phyloP scores from a whole-genome alignment of 257 asterid genomes.

The Cordia subcordata region DNA sequence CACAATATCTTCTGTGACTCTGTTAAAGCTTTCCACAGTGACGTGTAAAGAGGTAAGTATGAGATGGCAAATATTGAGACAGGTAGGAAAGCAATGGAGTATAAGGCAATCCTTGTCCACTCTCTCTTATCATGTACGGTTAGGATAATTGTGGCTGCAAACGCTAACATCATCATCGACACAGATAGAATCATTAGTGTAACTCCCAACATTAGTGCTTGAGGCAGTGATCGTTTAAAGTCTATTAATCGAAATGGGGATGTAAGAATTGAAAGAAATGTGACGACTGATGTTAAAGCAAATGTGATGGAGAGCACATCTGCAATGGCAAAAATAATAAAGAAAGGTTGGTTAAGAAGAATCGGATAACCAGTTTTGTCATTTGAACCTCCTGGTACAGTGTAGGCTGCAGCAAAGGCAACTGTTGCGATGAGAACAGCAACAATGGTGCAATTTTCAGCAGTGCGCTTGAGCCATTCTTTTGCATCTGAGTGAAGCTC shows the following conservation, averaged over 20 bases:
- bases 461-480: slow-evolving; percentile 14
- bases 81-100: slow-evolving; percentile 8
- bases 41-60: slow-evolving; percentile 7
- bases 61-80: slow-evolving; percentile 12
- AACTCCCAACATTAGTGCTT: slow-evolving; percentile 8
- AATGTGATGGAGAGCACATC: slow-evolving; percentile 20
- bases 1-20: neutral
- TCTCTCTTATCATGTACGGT: slow-evolving; percentile 7
- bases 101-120: slow-evolving; percentile 15
- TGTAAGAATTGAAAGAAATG: slow-evolving; percentile 14
- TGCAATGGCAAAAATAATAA: slow-evolving; percentile 11
- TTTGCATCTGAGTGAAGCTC: slow-evolving; percentile 12
- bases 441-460: slow-evolving; percentile 17
- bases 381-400: slow-evolving; percentile 17
- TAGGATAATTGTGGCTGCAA: slow-evolving; percentile 14
- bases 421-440: slow-evolving; percentile 21
- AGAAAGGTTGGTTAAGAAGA: slow-evolving; percentile 6
- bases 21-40: neutral
- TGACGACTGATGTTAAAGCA: neutral
- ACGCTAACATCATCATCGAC: slow-evolving; percentile 14
- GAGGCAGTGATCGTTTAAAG: slow-evolving; percentile 14
- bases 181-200: slow-evolving; percentile 5
- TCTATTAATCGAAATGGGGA: slow-evolving; percentile 14
- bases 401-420: slow-evolving; percentile 25
- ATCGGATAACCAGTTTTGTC: slow-evolving; percentile 16